Base-by-base conservation (phyloP, 192 early-diverging fungal species). In the Powellomyces hirtus region DNA sequence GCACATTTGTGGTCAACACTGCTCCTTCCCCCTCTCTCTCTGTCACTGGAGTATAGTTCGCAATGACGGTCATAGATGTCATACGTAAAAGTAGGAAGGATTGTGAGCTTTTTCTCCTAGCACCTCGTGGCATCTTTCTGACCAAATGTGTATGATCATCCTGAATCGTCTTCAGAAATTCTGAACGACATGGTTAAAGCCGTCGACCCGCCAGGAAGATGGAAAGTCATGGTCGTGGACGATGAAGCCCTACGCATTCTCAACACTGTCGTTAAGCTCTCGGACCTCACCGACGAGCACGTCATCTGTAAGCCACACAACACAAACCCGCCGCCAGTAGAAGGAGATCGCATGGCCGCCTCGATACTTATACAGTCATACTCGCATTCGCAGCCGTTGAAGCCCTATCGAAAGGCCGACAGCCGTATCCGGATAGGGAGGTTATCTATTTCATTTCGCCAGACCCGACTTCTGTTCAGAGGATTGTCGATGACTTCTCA, bases 121-220 rank as follows among this genome's bases (percentile, higher is more conserved):
- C 46, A 18, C n/a, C 5, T 5, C 46, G 14, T 6, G 2, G 14
- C 2, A 16, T 16, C 29, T 34, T 16, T 4, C 7, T 56, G 2
- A 29, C 24, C 53, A 22, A 31, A 31, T 56, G 53, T 16, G 16
- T 4, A 27, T 29, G 4, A 2, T 56, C 7, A 1, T 3, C 53
- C 7, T 7, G 2, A 27, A 29, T 31, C 4, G 16, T 16, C 33
- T 56, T 14, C 26, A 73, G 72, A 62, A 24, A 29, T 83, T 57
- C 35, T 83, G 55, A 72, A 90, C 51, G 90, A 92, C 64, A 90
- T 90, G 81, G 87, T 95, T 62, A 77, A 84, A 69, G 78, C 87
- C 0, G 83, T 92, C 33, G 80, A 91, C 62, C 89, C 90, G 22
- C 79, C 89, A 14, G 86, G 84, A 22, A 70, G 64, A 34, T 83